Evolutionary conservation across 441 rosid genomes (phyloP).

Genomic region (Populus hybrid): DNA sequence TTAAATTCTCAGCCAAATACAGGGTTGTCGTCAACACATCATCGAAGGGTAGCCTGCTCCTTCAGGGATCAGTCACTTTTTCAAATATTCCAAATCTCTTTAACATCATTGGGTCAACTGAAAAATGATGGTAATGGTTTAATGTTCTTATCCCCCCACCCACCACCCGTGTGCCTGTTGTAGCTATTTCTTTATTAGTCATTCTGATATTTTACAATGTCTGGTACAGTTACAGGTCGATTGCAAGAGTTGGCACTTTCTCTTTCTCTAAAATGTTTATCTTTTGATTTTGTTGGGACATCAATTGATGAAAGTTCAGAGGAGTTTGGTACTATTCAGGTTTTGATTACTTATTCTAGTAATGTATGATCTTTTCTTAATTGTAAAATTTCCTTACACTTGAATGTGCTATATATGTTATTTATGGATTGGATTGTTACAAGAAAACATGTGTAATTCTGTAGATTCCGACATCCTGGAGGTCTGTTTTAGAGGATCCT

Average conservation of each 20-base stretch:
- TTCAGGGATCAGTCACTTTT: slow-evolving; percentile 94
- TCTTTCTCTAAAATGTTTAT: slow-evolving; percentile 88
- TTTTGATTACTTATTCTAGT: slow-evolving; percentile 22
- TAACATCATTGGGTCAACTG: slow-evolving; percentile 82
- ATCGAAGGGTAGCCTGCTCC: slow-evolving; percentile 88
- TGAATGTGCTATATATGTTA: slow-evolving; percentile 13
- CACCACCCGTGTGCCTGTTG: neutral
- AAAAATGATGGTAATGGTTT: slow-evolving; percentile 78
- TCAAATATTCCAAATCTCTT: slow-evolving; percentile 91
- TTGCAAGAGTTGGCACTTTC: slow-evolving; percentile 96
- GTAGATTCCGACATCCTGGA: slow-evolving; percentile 94
- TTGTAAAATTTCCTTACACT: neutral
- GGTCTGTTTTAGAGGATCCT: slow-evolving; percentile 83
- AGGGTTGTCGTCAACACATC: slow-evolving; percentile 79
- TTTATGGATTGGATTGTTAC: slow-evolving; percentile 9
- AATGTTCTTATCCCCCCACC: neutral
- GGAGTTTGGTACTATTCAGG: slow-evolving; percentile 99
- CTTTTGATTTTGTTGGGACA: slow-evolving; percentile 98
- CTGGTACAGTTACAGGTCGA: slow-evolving; percentile 55
- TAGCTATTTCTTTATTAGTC: neutral
- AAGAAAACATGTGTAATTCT: slow-evolving; percentile 17
- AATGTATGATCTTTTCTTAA: neutral
- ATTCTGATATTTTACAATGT: slow-evolving; percentile 15
- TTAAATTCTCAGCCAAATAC: slow-evolving; percentile 60
- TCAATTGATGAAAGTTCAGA: slow-evolving; percentile 97